Base-by-base conservation (phyloP, 2,329 filamentous ascomycete genomes). In the Dothistroma pini region DNA sequence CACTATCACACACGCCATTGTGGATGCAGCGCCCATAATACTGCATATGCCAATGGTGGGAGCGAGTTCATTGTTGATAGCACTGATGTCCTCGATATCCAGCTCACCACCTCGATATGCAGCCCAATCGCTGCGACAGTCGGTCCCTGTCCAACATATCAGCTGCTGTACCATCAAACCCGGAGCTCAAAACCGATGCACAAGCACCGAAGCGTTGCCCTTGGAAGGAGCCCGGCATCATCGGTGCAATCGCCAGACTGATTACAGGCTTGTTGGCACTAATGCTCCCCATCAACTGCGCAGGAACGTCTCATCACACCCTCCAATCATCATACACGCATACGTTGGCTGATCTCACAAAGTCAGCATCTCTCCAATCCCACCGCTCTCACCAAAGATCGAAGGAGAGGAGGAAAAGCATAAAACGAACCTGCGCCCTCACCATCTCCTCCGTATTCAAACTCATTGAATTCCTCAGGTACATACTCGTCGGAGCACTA, bases 361-460 rank as follows among this genome's bases (percentile, higher is more conserved):
- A n/a, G n/a, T n/a, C n/a, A n/a, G n/a, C n/a, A n/a, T n/a, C n/a
- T n/a, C n/a, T n/a, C n/a, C n/a, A n/a, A n/a, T n/a, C n/a, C n/a
- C n/a, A n/a, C n/a, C n/a, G n/a, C n/a, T n/a, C n/a, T n/a, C n/a
- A n/a, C n/a, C n/a, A n/a, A n/a, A n/a, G n/a, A n/a, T n/a, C n/a
- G n/a, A 1, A 35, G 14, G 14, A 35, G 14, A 41, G n/a, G n/a
- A n/a, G 1, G 38, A 58, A 61, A 66, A 89, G 86, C 84, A 74
- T 91, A 0, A 88, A 88, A 31, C 48, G 19, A 12, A 51, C 48
- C 73, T 91, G 88, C 0, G 87, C 88, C 49, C 79, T 78, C 57
- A 90, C 86, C 88, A 91, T 91, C 76, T 91, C 88, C 72, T 91
- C 89, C 0, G 89, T 91, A 70, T 91, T 89, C 86, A 91, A 89